Evolutionary conservation across 2,329 filamentous ascomycete genomes (phyloP), one percentile per base, ranked within the genome.

Genomic region (Purpureocillium takamizusanense): DNA sequence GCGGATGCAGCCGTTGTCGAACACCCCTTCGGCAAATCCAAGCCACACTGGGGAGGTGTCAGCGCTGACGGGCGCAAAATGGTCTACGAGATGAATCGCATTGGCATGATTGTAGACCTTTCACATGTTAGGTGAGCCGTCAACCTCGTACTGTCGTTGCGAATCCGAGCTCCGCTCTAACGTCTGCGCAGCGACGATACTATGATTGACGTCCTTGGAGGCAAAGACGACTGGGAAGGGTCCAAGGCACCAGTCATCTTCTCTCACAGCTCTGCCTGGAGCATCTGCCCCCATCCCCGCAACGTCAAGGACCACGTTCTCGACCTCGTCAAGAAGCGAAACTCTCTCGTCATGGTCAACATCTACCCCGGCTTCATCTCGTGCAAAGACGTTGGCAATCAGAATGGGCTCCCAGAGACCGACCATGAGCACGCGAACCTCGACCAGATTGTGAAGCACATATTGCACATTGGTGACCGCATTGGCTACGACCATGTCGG

Each of bases 41-140:
- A 72, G 37, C 76, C 83, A 0, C 65, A 73, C 40, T 85, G 81
- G 76, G 66, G 72, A 37, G 90, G 90, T 2, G 69, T 97, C 2
- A 90, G 83, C 42, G 66, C 72, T 1, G 70, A 71, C 1, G 90
- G 90, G 4, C 73, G 76, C 37, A 56, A 69, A 11, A 63, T 95
- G 1, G 69, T 97, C 33, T 69, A 69, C 28, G 90, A 97, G 66
- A 95, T 97, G 89, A 97, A 95, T 57, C 76, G 90, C 3, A 67
- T 95, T 2, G 90, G 90, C 18, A 88, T 95, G 81, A 78, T 95
- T n/a, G 84, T 97, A 31, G 90, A 95, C 55, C 70, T 95, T 28
- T 74, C 84, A 7, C 90, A 95, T 58, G 68, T 69, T 4, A 76
- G 62, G 62, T 61, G 40, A 38, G 48, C 39, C 31, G 38, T 32